Evolutionary conservation across 1,284 basidiomycete species (phyloP).

Genomic region (Moesziomyces globuligerus): DNA sequence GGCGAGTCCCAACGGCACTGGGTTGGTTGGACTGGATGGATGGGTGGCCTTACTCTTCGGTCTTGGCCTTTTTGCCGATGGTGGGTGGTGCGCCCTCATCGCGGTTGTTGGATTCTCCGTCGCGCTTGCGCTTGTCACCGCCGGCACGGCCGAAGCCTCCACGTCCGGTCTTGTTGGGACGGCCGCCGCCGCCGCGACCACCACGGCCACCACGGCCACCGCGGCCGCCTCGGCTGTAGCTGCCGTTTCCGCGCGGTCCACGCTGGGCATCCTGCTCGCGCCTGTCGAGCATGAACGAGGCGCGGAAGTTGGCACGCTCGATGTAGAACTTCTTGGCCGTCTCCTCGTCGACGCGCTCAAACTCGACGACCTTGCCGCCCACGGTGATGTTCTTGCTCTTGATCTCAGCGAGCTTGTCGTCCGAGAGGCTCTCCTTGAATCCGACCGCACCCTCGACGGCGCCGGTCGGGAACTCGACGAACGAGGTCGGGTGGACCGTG

Average conservation of each 20-base stretch:
- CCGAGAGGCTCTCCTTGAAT: conserved; percentile 68
- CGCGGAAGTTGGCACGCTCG: conserved; percentile 74
- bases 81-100: conserved; percentile 36
- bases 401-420: conserved; percentile 69
- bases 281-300: conserved; percentile 69
- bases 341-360: conserved; percentile 70
- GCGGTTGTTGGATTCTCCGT: conserved; percentile 20
- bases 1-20: too few relatives aligned
- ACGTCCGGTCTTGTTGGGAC: conserved; percentile 34
- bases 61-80: conserved; percentile 47
- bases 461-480: conserved; percentile 61
- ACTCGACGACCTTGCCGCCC: conserved; percentile 68
- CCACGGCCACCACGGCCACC: conserved; percentile 67
- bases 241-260: conserved; percentile 70
- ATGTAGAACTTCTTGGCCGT: conserved; percentile 80
- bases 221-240: conserved; percentile 64
- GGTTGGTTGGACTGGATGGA: too few relatives aligned
- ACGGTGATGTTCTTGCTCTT: conserved; percentile 68
- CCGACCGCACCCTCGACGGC: conserved; percentile 69
- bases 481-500: conserved; percentile 57
- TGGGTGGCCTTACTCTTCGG: conserved; percentile 21
- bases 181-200: conserved; percentile 62
- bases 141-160: conserved; percentile 57
- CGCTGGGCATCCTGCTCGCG: conserved; percentile 67
- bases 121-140: conserved; percentile 57